These are phyloP conservation scores for Shiraia bambusicola DNA, from an alignment of 2,329 filamentous ascomycete genomes.

Conservation along the genomic window DNA sequence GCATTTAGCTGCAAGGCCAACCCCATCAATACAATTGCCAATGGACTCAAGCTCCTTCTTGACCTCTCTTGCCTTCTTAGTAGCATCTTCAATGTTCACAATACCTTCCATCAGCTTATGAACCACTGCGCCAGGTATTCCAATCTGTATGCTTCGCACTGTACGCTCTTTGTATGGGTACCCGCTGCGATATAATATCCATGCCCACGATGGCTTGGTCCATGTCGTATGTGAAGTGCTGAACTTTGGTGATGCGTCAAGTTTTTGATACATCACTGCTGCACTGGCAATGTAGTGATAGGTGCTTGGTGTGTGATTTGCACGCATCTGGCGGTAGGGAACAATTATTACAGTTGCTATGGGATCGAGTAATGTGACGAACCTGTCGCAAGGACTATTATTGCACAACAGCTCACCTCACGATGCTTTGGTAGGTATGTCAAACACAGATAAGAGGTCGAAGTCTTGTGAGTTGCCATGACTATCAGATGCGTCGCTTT, in stretches of 20 bases:
- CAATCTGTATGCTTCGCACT: slow-evolving; percentile 67
- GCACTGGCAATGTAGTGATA: slow-evolving; percentile 61
- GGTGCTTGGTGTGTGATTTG: slow-evolving; percentile 52
- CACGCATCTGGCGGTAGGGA: slow-evolving; percentile 54
- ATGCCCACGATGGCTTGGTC: slow-evolving; percentile 65
- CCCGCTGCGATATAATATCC: slow-evolving; percentile 65
- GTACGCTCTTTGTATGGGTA: slow-evolving; percentile 64
- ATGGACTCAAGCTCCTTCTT: slow-evolving; percentile 51
- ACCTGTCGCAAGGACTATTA: too few species aligned
- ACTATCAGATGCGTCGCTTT: too few species aligned
- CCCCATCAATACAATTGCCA: slow-evolving; percentile 29
- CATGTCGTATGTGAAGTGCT: slow-evolving; percentile 61
- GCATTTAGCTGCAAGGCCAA: slow-evolving; percentile 42
- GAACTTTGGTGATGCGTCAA: slow-evolving; percentile 58
- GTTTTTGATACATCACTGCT: slow-evolving; percentile 54
- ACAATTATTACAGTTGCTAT: slow-evolving; percentile 2
- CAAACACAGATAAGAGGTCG: too few species aligned
- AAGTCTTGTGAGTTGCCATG: too few species aligned
- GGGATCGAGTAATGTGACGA: too few species aligned
- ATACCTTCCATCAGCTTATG: slow-evolving; percentile 56
- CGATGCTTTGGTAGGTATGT: too few species aligned
- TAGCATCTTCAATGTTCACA: slow-evolving; percentile 60
- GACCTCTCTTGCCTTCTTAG: slow-evolving; percentile 53
- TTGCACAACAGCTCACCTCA: too few species aligned
- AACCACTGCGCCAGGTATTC: slow-evolving; percentile 54